Conservation (phyloP, 129 eudicot genomes). For the Kitagawia praeruptora region DNA sequence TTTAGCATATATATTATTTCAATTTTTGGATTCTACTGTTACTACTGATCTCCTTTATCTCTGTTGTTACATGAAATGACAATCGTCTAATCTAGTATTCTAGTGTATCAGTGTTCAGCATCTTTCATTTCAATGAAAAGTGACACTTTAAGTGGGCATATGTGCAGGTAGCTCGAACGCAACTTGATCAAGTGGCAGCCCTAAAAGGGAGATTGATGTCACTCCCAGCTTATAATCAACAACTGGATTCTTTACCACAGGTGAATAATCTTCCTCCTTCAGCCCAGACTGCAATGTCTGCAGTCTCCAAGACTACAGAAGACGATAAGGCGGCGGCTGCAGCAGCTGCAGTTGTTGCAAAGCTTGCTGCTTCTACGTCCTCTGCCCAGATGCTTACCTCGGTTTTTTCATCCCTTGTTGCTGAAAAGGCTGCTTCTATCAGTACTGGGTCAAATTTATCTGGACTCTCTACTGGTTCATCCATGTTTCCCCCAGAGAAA, state of each 20-base stretch:
- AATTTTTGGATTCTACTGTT: neutral
- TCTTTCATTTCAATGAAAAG: neutral
- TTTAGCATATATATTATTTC: no score
- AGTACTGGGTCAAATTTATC: constrained; percentile 32
- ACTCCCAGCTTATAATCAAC: constrained; percentile 12
- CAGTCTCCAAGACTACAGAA: constrained; percentile 30
- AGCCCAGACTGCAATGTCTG: constrained; percentile 31
- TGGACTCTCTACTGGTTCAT: constrained; percentile 29
- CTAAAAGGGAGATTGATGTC: constrained; percentile 38
- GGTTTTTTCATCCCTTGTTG: constrained; percentile 81
- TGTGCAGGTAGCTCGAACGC: constrained; percentile 63
- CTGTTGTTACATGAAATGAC: neutral
- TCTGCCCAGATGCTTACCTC: constrained; percentile 84
- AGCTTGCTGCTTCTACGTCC: constrained; percentile 82
- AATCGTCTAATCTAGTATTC: neutral
- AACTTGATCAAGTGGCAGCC: constrained; percentile 37
- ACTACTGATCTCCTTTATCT: neutral
- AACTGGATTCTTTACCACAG: constrained; percentile 21
- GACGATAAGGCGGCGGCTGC: constrained; percentile 70
- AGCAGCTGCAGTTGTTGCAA: constrained; percentile 92
- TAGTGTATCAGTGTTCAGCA: neutral
- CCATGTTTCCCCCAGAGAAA: constrained; percentile 50
- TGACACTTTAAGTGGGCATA: neutral
- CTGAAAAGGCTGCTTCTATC: constrained; percentile 82
- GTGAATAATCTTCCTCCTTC: constrained; percentile 15